These are phyloP conservation scores for Teunomyces lycoperdinae DNA, from an alignment of 805 yeast genomes.

Conservation along the genomic window DNA sequence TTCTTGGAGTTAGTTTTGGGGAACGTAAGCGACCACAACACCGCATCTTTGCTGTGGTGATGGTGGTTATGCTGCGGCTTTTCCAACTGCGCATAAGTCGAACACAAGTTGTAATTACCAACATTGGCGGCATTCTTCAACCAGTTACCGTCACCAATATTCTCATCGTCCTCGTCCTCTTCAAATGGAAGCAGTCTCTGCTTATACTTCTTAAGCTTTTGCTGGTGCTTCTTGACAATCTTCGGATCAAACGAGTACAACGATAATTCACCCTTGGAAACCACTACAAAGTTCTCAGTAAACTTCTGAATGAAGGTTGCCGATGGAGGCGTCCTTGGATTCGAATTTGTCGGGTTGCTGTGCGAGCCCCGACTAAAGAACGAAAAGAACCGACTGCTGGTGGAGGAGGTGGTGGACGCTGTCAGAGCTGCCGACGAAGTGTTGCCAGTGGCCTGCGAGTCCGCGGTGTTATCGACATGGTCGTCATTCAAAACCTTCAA, in stretches of 20 bases:
- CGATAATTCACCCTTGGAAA: conserved; percentile 62
- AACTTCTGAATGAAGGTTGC: conserved; percentile 20
- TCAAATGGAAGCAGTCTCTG: conserved; percentile 17
- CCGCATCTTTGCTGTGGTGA: conserved; percentile 6
- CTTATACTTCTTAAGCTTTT: conserved; percentile 22
- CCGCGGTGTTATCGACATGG: conserved; percentile 26
- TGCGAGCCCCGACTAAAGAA: conserved; percentile 19
- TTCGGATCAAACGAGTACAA: conserved; percentile 54
- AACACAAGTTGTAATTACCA: conserved; percentile 51
- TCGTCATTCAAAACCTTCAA: conserved; percentile 37
- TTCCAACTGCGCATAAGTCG: conserved; percentile 47
- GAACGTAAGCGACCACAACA: conserved; percentile 53
- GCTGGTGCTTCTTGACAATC: conserved; percentile 39
- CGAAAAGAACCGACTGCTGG: conserved; percentile 24
- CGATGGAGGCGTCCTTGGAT: conserved; percentile 1
- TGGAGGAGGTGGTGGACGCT: conserved; percentile 6
- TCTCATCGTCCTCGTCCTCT: conserved; percentile 22
- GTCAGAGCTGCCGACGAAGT: conserved; percentile 15
- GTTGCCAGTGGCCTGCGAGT: conserved; percentile 6
- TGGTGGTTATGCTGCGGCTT: conserved; percentile 6
- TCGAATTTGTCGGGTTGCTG: neutral
- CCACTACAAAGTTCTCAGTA: conserved; percentile 58
- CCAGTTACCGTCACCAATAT: conserved; percentile 67
- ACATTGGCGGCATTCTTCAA: conserved; percentile 57
- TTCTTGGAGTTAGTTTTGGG: conserved; percentile 39